Conservation (phyloP, 805 yeast species). For the Millerago galiae region DNA sequence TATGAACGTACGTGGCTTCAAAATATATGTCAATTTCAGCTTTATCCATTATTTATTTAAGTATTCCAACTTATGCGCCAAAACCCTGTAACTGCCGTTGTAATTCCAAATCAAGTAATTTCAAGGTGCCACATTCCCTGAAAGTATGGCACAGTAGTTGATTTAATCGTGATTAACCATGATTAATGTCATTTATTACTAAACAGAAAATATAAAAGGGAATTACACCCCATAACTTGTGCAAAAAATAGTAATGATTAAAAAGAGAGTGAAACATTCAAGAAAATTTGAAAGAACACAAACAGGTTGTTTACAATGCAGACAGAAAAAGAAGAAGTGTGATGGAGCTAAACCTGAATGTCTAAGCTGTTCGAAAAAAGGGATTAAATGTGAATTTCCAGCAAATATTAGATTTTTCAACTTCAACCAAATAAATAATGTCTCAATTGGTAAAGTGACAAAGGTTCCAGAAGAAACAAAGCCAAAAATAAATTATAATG, state of each 20-base stretch:
- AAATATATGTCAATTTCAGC: no score
- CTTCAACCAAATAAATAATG: neutral
- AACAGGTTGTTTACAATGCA: slow-evolving; percentile 24
- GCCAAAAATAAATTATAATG: neutral
- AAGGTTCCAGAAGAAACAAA: neutral
- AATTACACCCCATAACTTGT: no score
- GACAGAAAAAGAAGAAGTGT: slow-evolving; percentile 26
- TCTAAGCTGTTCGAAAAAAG: slow-evolving; percentile 21
- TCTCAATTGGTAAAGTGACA: neutral
- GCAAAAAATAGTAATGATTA: no score
- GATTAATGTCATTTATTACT: neutral
- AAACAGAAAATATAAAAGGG: no score
- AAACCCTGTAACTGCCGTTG: no score
- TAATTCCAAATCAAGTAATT: no score
- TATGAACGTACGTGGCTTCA: no score
- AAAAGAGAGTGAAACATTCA: slow-evolving; percentile 19
- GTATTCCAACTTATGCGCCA: no score
- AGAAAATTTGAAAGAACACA: slow-evolving; percentile 24
- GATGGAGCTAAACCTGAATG: slow-evolving; percentile 23
- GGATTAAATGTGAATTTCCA: slow-evolving; percentile 20
- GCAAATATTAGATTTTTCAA: slow-evolving; percentile 22
- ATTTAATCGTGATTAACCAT: neutral
- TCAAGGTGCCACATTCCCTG: neutral
- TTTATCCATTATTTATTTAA: no score
- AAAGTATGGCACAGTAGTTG: neutral